Conservation (phyloP, 345 rosid genomes). For the Cardamine occulta region DNA sequence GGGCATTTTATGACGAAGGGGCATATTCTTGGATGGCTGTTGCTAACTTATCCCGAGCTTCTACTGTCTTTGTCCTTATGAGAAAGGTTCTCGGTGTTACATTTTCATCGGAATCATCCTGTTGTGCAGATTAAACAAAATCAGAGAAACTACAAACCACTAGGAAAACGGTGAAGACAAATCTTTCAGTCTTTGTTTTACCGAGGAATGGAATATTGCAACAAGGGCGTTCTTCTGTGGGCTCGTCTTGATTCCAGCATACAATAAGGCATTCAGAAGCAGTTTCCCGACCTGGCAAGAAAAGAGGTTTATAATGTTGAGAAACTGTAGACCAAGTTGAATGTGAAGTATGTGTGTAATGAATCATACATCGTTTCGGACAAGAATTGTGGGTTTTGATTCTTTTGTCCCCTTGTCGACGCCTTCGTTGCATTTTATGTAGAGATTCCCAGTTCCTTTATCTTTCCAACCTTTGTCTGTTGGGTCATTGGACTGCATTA, state of each 20-base stretch:
- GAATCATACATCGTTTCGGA: conserved; percentile 82
- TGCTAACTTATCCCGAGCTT: conserved; percentile 76
- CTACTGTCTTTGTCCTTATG: conserved; percentile 72
- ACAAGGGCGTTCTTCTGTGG: conserved; percentile 79
- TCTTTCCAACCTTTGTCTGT: conserved; percentile 95
- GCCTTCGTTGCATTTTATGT: conserved; percentile 88
- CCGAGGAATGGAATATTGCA: conserved; percentile 89
- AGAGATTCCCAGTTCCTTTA: conserved; percentile 90
- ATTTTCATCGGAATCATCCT: conserved; percentile 57
- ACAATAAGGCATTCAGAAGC: conserved; percentile 83
- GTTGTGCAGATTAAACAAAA: conserved; percentile 45
- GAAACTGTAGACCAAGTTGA: conserved; percentile 14
- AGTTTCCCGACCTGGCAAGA: conserved; percentile 76
- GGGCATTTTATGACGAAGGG: conserved; percentile 56
- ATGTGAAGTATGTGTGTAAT: conserved; percentile 4
- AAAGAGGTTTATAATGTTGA: background rate
- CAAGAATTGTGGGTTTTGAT: conserved; percentile 80
- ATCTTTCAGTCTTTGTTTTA: conserved; percentile 44
- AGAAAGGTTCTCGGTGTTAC: conserved; percentile 78
- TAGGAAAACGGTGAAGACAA: background rate
- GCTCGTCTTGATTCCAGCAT: conserved; percentile 86
- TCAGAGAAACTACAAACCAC: conserved; percentile 13
- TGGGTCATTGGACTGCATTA: conserved; percentile 71
- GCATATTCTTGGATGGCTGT: conserved; percentile 79
- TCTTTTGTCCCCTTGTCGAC: conserved; percentile 81